phyloP scores from a whole-genome alignment of 805 yeast genomes.

The Wickerhamomyces canadensis region DNA sequence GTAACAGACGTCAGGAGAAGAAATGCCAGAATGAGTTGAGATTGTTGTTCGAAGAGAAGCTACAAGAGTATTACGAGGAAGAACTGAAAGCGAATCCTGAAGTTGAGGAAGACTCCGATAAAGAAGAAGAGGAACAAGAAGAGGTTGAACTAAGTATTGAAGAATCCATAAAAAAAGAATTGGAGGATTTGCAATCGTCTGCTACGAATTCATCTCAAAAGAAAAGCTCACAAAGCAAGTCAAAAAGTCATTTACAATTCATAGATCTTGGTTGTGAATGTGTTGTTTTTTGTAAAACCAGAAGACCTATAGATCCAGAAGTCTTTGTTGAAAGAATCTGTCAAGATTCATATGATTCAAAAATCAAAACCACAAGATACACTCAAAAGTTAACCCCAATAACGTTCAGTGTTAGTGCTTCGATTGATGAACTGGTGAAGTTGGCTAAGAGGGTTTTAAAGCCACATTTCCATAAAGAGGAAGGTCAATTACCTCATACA shows the following conservation, averaged over 20 bases:
- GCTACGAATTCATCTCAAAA: slow-evolving; percentile 18
- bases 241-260: slow-evolving; percentile 42
- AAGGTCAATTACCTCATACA: slow-evolving; percentile 29
- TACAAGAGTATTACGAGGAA: slow-evolving; percentile 40
- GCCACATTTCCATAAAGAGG: slow-evolving; percentile 59
- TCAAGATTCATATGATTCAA: slow-evolving; percentile 46
- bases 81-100: slow-evolving; percentile 24
- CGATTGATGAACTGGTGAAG: slow-evolving; percentile 58
- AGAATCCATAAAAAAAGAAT: slow-evolving; percentile 66
- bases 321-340: slow-evolving; percentile 61
- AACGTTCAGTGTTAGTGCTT: slow-evolving; percentile 66
- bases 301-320: slow-evolving; percentile 76
- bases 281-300: slow-evolving; percentile 76
- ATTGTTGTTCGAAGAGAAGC: slow-evolving; percentile 48
- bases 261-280: slow-evolving; percentile 74
- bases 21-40: slow-evolving; percentile 72
- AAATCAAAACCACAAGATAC: slow-evolving; percentile 57
- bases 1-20: slow-evolving; percentile 74
- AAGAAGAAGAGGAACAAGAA: slow-evolving; percentile 28
- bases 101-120: slow-evolving; percentile 11
- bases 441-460: slow-evolving; percentile 54
- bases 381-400: slow-evolving; percentile 81
- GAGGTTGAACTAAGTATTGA: slow-evolving; percentile 57
- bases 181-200: slow-evolving; percentile 41
- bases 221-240: slow-evolving; percentile 35